Percentiles rank a stretch among this genome's conserved stretches.
Conservation (phyloP, 2,329 filamentous ascomycete genomes). For the Cercospora sp. region DNA sequence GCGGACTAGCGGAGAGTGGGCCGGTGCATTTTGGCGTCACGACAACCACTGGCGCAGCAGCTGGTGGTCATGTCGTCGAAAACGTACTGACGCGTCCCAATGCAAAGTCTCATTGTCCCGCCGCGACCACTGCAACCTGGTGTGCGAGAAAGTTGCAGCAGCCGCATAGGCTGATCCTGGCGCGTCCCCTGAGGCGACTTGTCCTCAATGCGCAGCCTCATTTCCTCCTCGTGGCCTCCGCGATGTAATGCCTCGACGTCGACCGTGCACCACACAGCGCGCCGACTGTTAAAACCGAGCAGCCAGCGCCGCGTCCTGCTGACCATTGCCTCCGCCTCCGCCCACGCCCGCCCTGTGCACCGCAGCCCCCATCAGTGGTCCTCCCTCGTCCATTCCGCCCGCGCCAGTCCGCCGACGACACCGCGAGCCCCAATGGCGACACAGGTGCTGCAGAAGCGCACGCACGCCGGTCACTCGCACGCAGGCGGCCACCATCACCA, state of each 20-base stretch:
- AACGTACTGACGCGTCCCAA: slow-evolving; percentile 6
- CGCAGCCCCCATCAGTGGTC: slow-evolving; percentile 40
- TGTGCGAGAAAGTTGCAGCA: background rate
- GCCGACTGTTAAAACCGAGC: background rate
- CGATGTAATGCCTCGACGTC: slow-evolving; percentile 6
- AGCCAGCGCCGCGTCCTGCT: slow-evolving; percentile 25
- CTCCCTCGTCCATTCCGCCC: slow-evolving; percentile 35
- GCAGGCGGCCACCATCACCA: slow-evolving; percentile 59
- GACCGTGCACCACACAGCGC: slow-evolving; percentile 8
- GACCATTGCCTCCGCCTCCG: slow-evolving; percentile 14
- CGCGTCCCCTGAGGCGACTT: slow-evolving; percentile 7
- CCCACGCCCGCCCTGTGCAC: slow-evolving; percentile 3
- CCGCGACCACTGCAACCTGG: slow-evolving; percentile 1
- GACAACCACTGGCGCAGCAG: background rate
- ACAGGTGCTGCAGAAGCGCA: slow-evolving; percentile 35
- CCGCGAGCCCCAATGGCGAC: slow-evolving; percentile 10
- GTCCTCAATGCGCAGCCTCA: slow-evolving; percentile 10
- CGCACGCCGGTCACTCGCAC: slow-evolving; percentile 38
- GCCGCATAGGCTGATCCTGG: background rate
- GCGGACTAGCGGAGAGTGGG: background rate
- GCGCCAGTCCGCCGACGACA: slow-evolving; percentile 15
- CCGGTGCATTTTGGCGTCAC: background rate
- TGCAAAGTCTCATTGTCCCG: background rate
- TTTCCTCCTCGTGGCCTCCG: background rate
- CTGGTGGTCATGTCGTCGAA: background rate